A percentile compares a stretch with the other conserved stretches of the same genome.
Conservation (phyloP, 495 filamentous ascomycete species). For the Podospora anserina region DNA sequence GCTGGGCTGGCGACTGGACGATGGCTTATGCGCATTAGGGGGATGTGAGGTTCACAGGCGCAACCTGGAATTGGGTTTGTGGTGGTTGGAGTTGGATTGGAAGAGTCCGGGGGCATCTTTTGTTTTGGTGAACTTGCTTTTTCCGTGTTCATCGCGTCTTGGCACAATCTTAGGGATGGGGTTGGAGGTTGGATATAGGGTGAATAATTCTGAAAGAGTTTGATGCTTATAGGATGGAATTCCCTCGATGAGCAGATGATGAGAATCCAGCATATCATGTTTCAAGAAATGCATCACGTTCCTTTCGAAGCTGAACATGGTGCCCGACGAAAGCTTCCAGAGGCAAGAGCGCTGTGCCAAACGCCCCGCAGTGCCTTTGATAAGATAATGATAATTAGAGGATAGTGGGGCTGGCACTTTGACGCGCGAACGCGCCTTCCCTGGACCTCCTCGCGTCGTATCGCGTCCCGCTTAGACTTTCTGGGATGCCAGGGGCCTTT, state of each 20-base stretch:
- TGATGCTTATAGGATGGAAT: too few relatives aligned
- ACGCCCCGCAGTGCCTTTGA: background rate
- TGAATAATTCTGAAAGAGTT: background rate
- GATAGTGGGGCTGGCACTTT: constrained; percentile 8
- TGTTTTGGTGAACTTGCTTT: background rate
- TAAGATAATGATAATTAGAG: background rate
- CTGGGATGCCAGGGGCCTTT: background rate
- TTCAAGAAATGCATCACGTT: too few relatives aligned
- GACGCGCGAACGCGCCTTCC: constrained; percentile 18
- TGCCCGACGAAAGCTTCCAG: background rate
- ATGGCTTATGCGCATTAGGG: constrained; percentile 11
- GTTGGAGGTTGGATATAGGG: background rate
- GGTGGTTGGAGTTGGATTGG: background rate
- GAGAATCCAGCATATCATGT: too few relatives aligned
- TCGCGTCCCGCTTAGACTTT: constrained; percentile 22
- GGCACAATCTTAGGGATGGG: background rate
- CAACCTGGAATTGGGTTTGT: background rate
- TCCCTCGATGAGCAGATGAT: too few relatives aligned
- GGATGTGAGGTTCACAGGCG: constrained; percentile 4
- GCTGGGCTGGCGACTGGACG: constrained; percentile 12
- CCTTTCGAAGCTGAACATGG: too few relatives aligned
- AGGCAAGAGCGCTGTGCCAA: background rate
- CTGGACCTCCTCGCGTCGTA: constrained; percentile 16
- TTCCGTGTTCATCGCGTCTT: background rate
- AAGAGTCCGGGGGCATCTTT: background rate